These are phyloP conservation scores for Emergomyces pasteurianus DNA, from an alignment of 2,329 filamentous ascomycete genomes.

Conservation along the genomic window DNA sequence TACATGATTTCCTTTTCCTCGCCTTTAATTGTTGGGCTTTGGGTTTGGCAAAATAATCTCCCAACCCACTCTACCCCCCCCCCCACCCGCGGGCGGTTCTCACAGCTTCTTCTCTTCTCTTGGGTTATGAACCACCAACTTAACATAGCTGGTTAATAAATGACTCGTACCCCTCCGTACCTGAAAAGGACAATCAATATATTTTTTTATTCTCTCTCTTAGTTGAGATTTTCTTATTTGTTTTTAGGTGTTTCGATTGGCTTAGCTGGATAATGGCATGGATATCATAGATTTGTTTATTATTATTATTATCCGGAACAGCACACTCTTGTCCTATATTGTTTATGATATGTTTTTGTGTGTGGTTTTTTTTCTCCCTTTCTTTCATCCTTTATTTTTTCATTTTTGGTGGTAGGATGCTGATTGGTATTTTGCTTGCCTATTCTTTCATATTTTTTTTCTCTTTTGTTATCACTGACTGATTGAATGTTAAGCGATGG, in stretches of 20 bases:
- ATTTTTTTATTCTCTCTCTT: neutral
- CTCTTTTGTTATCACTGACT: too few relatives aligned
- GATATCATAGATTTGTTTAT: neutral
- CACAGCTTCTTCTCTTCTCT: too few relatives aligned
- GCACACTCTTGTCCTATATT: neutral
- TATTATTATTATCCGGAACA: neutral
- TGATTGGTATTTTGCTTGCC: too few relatives aligned
- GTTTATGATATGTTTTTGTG: neutral
- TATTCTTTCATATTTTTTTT: too few relatives aligned
- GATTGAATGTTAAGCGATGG: too few relatives aligned
- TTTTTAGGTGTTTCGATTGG: neutral
- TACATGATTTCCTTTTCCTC: too few relatives aligned
- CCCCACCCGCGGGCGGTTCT: too few relatives aligned
- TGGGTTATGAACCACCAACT: neutral
- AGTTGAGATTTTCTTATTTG: neutral
- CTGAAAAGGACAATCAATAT: neutral
- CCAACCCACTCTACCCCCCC: too few relatives aligned
- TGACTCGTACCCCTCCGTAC: too few relatives aligned
- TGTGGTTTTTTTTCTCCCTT: slow-evolving; percentile 6
- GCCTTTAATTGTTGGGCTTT: neutral
- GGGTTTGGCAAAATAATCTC: neutral
- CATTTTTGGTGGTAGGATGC: neutral
- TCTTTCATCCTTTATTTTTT: slow-evolving; percentile 3
- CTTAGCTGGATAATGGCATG: neutral
- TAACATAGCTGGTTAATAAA: neutral